Evolutionary conservation across 768 basidiomycete genomes (phyloP).

Genomic region (Kwoniella mangroviensis): DNA sequence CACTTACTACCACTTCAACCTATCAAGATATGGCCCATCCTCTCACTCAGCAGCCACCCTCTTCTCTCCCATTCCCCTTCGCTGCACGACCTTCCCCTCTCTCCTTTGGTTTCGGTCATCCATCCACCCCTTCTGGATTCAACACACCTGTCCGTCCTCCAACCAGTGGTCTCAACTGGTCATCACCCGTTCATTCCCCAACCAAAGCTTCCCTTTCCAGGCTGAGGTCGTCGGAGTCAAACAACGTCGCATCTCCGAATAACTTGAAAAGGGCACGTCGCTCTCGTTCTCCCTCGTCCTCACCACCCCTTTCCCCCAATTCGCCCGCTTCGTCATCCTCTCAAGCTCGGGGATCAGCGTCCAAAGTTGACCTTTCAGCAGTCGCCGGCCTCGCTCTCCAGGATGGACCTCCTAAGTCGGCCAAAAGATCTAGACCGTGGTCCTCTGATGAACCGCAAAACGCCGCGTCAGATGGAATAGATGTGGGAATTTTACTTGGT

Average conservation of each 20-base stretch:
- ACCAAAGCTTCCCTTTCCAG: conserved; percentile 19
- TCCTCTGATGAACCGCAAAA: background rate
- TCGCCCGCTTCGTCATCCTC: conserved; percentile 23
- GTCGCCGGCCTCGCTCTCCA: conserved; percentile 35
- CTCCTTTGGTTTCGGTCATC: conserved; percentile 43
- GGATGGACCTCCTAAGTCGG: conserved; percentile 18
- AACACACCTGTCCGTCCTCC: background rate
- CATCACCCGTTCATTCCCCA: conserved; percentile 13
- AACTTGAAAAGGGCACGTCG: conserved; percentile 36
- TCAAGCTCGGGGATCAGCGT: background rate
- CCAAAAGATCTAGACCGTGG: conserved; percentile 14
- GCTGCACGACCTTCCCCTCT: conserved; percentile 46
- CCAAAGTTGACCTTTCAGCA: conserved; percentile 30
- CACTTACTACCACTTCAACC: background rate
- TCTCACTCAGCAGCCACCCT: conserved; percentile 49
- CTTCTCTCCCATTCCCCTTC: conserved; percentile 42
- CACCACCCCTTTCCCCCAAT: conserved; percentile 30
- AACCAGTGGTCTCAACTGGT: background rate
- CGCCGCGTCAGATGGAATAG: conserved; percentile 27
- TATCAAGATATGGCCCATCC: conserved; percentile 44
- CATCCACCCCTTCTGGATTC: conserved; percentile 19
- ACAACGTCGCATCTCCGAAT: background rate
- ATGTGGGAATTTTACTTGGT: conserved; percentile 50
- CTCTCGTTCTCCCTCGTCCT: conserved; percentile 36
- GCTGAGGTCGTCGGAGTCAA: conserved; percentile 2